Percentiles rank a stretch among this genome's conserved stretches.
Evolutionary conservation across 192 early-diverging fungal species (phyloP).

Genomic region (Gonapodya prolifera): DNA sequence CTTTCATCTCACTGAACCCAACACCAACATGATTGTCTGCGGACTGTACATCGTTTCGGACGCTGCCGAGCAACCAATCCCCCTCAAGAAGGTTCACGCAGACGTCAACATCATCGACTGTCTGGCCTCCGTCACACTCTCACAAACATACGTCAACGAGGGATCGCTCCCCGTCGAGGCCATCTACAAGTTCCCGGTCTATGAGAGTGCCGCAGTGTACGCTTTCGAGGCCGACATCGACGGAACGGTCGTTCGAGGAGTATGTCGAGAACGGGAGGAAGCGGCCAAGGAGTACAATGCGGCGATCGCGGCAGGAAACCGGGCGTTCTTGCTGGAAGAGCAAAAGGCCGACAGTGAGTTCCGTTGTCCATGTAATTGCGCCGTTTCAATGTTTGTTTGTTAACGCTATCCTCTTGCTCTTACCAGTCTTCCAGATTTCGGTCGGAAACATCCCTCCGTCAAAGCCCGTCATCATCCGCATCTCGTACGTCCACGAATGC

Average conservation of each 20-base stretch:
- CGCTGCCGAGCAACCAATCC: neutral
- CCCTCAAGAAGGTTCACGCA: neutral
- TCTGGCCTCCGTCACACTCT: neutral
- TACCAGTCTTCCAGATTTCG: slow-evolving; percentile 26
- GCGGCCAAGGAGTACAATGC: slow-evolving; percentile 10
- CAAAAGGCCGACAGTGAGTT: slow-evolving; percentile 11
- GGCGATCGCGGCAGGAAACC: slow-evolving; percentile 14
- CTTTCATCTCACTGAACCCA: no score
- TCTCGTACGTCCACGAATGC: slow-evolving; percentile 33
- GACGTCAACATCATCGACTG: neutral
- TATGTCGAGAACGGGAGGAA: slow-evolving; percentile 16
- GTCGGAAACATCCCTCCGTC: slow-evolving; percentile 33
- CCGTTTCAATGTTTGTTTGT: slow-evolving; percentile 2
- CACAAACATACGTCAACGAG: slow-evolving; percentile 8
- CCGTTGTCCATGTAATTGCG: neutral
- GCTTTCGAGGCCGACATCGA: slow-evolving; percentile 20
- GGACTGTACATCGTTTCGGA: neutral
- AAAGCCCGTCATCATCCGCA: slow-evolving; percentile 17
- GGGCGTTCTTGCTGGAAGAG: slow-evolving; percentile 11
- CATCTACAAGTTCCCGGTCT: slow-evolving; percentile 14
- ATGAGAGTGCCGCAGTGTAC: slow-evolving; percentile 14
- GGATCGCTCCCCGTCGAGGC: slow-evolving; percentile 6
- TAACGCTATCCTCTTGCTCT: neutral
- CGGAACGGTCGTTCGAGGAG: slow-evolving; percentile 9
- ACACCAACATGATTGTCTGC: neutral